Conservation (phyloP, 768 basidiomycete species). For the Wakefieldia striispora region DNA sequence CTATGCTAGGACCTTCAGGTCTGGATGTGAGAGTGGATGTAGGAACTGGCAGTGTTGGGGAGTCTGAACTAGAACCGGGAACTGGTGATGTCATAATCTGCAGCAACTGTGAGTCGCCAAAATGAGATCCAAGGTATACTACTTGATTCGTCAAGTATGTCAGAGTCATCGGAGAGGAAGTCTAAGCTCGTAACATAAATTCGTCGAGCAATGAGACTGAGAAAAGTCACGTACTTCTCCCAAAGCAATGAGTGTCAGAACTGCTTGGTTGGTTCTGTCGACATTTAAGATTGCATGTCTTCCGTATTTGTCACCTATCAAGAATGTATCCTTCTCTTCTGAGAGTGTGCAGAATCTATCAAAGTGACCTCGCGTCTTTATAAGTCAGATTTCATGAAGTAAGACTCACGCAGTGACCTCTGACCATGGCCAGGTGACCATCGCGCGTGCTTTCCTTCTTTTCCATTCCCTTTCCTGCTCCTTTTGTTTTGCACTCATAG, state of each 20-base stretch:
- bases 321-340: constrained; percentile 42
- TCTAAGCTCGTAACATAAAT: constrained; percentile 37
- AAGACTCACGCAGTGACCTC: constrained; percentile 63
- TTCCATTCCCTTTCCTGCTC: constrained; percentile 53
- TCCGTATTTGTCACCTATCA: constrained; percentile 73
- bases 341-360: constrained; percentile 54
- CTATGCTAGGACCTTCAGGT: constrained; percentile 34
- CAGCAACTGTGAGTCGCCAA: constrained; percentile 77
- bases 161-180: constrained; percentile 67
- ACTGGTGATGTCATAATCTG: constrained; percentile 49
- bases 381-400: neutral
- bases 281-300: constrained; percentile 65
- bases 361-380: neutral
- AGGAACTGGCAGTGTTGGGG: constrained; percentile 53
- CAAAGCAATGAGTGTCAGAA: constrained; percentile 56
- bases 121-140: constrained; percentile 78
- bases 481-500: constrained; percentile 49
- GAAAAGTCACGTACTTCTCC: constrained; percentile 56
- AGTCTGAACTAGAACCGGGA: constrained; percentile 31
- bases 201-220: constrained; percentile 1
- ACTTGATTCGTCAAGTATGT: constrained; percentile 70
- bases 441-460: constrained; percentile 52
- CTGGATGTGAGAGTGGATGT: constrained; percentile 43
- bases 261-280: constrained; percentile 37
- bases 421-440: constrained; percentile 75